A percentile compares a stretch with the other conserved stretches of the same genome.
These are phyloP conservation scores for Cynara cardunculus DNA, from an alignment of 129 eudicot genomes.

Conservation along the genomic window DNA sequence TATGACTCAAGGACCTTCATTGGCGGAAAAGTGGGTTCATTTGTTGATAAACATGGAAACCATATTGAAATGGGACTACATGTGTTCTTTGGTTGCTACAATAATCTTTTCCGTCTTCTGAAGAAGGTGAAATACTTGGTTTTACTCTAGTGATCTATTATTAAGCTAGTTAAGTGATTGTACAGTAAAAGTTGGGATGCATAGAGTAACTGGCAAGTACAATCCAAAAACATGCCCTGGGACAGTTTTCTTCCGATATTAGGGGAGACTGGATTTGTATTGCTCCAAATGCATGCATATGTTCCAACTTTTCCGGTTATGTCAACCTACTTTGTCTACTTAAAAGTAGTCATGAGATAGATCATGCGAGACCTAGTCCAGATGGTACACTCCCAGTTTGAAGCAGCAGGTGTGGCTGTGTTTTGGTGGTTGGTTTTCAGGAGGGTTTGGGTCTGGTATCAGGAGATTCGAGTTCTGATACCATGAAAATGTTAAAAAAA, in stretches of 20 bases:
- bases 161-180: neutral
- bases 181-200: neutral
- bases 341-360: neutral
- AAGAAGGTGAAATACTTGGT: conserved; percentile 58
- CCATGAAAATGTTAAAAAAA: neutral
- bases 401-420: no score
- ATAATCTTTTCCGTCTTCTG: conserved; percentile 90
- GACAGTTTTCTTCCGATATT: neutral
- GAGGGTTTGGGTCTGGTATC: neutral
- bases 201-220: neutral
- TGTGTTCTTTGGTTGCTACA: conserved; percentile 98
- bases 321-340: neutral
- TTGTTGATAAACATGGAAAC: conserved; percentile 86
- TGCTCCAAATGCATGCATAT: neutral
- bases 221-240: neutral
- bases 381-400: neutral
- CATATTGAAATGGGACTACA: conserved; percentile 99
- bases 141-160: neutral
- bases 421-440: neutral
- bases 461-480: neutral
- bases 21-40: conserved; percentile 98
- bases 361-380: neutral
- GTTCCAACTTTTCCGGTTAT: neutral
- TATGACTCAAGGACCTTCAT: conserved; percentile 89
- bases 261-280: neutral